Conservation (phyloP, 2,329 filamentous ascomycete species). For the Botrytis cinerea region DNA sequence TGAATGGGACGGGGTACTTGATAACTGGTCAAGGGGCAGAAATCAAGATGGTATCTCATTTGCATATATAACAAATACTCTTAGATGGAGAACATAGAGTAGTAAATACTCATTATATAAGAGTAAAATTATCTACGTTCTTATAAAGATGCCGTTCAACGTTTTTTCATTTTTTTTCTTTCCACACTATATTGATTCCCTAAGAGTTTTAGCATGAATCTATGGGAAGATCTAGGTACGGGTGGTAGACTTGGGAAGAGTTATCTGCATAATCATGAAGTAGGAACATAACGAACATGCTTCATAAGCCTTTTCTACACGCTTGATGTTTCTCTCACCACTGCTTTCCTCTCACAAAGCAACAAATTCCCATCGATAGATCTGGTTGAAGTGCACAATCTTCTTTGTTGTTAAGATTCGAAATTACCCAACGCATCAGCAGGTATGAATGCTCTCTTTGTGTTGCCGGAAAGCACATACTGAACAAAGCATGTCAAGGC, state of each 20-base stretch:
- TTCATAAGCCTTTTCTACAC: neutral
- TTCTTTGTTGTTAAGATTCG: neutral
- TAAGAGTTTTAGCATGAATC: neutral
- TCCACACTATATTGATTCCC: neutral
- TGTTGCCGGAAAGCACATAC: neutral
- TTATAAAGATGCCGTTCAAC: neutral
- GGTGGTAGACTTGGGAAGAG: neutral
- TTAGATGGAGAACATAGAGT: neutral
- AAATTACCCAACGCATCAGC: neutral
- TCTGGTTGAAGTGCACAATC: neutral
- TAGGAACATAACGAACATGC: neutral
- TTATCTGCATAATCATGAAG: neutral
- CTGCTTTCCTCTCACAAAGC: neutral
- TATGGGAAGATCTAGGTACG: neutral
- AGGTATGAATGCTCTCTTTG: neutral
- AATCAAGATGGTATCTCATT: neutral
- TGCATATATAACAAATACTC: neutral
- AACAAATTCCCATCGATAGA: neutral
- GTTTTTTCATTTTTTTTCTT: neutral
- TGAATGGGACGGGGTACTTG: neutral
- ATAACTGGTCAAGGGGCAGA: neutral
- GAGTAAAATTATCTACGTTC: neutral
- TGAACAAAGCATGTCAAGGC: constrained; percentile 8
- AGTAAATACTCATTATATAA: constrained; percentile 3
- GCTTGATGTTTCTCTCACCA: neutral